These are phyloP conservation scores for Sporothrix variecibatus DNA, from an alignment of 2,329 filamentous ascomycete species.

Conservation along the genomic window DNA sequence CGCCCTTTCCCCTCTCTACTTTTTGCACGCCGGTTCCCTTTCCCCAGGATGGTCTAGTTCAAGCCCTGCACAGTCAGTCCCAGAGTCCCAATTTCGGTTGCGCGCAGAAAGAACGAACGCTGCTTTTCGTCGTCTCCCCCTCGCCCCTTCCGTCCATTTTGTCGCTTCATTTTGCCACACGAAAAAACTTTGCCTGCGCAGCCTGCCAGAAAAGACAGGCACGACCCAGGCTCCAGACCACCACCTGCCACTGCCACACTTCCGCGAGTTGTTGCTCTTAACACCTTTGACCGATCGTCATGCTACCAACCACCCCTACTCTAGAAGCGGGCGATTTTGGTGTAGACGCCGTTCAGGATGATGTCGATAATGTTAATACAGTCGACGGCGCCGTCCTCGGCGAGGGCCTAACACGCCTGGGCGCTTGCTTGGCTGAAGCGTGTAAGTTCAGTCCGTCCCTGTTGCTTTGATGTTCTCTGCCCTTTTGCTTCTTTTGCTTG, in stretches of 20 bases:
- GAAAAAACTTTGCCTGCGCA: not conserved
- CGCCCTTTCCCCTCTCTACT: not conserved
- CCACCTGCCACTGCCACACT: not conserved
- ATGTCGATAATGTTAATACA: not conserved
- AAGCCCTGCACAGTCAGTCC: not conserved
- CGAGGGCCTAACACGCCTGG: not conserved
- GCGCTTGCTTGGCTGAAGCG: not conserved
- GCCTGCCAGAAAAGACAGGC: not conserved
- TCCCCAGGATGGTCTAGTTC: not conserved
- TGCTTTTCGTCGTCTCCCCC: not conserved
- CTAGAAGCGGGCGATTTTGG: not conserved
- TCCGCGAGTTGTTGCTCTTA: not conserved
- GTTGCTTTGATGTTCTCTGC: not conserved
- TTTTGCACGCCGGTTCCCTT: not conserved
- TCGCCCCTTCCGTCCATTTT: slow-evolving; percentile 10
- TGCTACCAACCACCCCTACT: not conserved
- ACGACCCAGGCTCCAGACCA: not conserved
- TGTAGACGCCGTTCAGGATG: slow-evolving; percentile 4
- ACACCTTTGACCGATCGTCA: not conserved
- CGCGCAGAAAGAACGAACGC: not conserved
- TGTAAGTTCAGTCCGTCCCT: slow-evolving; percentile 8
- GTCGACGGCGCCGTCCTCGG: not conserved
- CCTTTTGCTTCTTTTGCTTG: not conserved
- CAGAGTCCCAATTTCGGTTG: not conserved
- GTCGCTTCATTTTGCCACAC: slow-evolving; percentile 6